Percentiles rank a stretch among this genome's conserved stretches.
Evolutionary conservation across 78 protist genomes (phyloP).

Genomic region (slime mould (Dictyostelium discoideum)): DNA sequence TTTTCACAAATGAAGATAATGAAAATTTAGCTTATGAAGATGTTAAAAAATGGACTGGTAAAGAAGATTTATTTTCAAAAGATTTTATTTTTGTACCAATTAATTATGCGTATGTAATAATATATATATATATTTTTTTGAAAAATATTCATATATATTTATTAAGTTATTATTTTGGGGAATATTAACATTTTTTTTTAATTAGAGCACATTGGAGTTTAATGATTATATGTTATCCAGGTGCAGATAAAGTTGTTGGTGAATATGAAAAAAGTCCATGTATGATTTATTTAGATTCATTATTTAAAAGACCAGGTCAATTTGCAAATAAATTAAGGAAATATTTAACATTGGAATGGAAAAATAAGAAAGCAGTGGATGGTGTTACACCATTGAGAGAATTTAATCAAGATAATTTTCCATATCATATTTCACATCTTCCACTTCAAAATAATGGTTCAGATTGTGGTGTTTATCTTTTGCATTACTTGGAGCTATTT

Average conservation of each 20-base stretch:
- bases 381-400: not conserved
- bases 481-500: conserved; percentile 70
- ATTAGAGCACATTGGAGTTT: conserved; percentile 69
- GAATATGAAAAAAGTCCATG: not conserved
- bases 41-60: conserved; percentile 65
- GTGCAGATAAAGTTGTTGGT: not conserved
- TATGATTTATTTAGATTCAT: conserved; percentile 70
- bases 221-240: conserved; percentile 68
- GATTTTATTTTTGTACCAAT: conserved; percentile 82
- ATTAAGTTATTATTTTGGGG: not conserved
- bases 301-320: conserved; percentile 8
- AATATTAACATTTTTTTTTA: not conserved
- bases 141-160: not conserved
- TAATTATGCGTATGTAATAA: conserved; percentile 40
- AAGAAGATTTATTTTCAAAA: conserved; percentile 68
- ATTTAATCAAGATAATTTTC: not conserved
- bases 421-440: conserved; percentile 15
- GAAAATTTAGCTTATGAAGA: conserved; percentile 24
- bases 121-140: not conserved
- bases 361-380: not conserved
- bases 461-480: conserved; percentile 78
- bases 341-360: conserved; percentile 66
- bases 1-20: not conserved
- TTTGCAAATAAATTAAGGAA: conserved; percentile 5
- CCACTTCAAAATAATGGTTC: conserved; percentile 62